Evolutionary conservation across 257 asterid species (phyloP).

Genomic region (Thymus mandschuricus): DNA sequence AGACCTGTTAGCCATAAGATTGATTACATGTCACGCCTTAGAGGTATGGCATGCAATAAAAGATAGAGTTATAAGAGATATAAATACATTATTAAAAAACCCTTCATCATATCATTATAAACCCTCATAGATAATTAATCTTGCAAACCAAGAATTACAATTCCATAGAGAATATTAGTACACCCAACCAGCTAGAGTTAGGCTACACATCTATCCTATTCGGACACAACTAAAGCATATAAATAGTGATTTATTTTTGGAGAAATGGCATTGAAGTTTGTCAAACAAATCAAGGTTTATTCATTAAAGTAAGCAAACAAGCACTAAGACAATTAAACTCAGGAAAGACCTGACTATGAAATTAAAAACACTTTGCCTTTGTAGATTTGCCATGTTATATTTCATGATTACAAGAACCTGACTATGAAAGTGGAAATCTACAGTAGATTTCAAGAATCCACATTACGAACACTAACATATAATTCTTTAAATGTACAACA

Average conservation of each 20-base stretch:
- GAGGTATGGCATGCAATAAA: background rate
- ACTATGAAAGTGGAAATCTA: background rate
- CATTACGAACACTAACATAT: background rate
- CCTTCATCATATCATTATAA: background rate
- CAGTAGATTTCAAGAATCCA: slow-evolving; percentile 7
- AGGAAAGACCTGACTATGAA: background rate
- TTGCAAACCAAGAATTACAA: background rate
- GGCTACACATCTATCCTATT: background rate
- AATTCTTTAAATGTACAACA: background rate
- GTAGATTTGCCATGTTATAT: slow-evolving; percentile 2
- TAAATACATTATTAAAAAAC: background rate
- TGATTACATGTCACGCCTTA: background rate
- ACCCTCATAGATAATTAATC: background rate
- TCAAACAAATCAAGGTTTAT: background rate
- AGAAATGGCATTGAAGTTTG: background rate
- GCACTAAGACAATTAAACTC: background rate
- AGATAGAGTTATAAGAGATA: background rate
- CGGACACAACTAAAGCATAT: background rate
- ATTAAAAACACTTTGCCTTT: background rate
- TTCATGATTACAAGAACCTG: background rate
- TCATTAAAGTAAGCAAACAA: background rate
- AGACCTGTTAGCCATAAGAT: background rate
- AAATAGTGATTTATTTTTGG: background rate
- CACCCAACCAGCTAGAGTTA: background rate
- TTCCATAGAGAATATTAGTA: background rate